phyloP scores from a whole-genome alignment of 768 basidiomycete species.

The Russula sp. region DNA sequence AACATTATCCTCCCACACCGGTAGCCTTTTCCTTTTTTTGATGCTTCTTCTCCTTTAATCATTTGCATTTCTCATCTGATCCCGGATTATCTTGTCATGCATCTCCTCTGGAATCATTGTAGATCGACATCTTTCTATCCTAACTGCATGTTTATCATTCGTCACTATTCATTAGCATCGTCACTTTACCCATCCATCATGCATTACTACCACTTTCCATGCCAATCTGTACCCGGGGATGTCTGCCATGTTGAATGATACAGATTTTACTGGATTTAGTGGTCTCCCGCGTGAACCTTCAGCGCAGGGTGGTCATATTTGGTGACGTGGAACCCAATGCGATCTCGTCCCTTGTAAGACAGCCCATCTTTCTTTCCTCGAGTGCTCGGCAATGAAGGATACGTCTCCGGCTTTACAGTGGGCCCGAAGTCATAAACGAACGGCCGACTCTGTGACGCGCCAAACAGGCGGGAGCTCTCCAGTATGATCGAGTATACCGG shows the following conservation, averaged over 20 bases:
- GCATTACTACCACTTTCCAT: slow-evolving; percentile 20
- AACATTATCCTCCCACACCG: slow-evolving; percentile 6
- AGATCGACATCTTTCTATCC: slow-evolving; percentile 25
- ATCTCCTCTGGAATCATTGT: slow-evolving; percentile 26
- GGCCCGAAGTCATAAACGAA: slow-evolving; percentile 82
- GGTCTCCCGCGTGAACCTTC: slow-evolving; percentile 9
- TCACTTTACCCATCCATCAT: slow-evolving; percentile 21
- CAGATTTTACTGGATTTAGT: slow-evolving; percentile 12
- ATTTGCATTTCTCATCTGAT: slow-evolving; percentile 27
- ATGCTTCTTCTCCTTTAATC: slow-evolving; percentile 3
- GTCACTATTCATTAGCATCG: slow-evolving; percentile 27
- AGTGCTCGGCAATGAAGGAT: slow-evolving; percentile 38
- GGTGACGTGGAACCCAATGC: slow-evolving; percentile 51
- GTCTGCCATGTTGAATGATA: slow-evolving; percentile 22
- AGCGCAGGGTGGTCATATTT: slow-evolving; percentile 41
- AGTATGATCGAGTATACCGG: slow-evolving; percentile 73
- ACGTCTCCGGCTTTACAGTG: slow-evolving; percentile 54
- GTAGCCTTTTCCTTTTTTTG: slow-evolving; percentile 1
- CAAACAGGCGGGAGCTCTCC: slow-evolving; percentile 77
- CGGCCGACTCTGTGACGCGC: slow-evolving; percentile 70
- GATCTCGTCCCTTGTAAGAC: slow-evolving; percentile 38
- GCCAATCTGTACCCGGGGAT: slow-evolving; percentile 18
- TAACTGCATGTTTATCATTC: slow-evolving; percentile 30
- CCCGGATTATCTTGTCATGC: slow-evolving; percentile 25
- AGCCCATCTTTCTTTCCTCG: slow-evolving; percentile 37